Evolutionary conservation across 176 grass and related monocot species (phyloP), one percentile per base, ranked within the genome.

Genomic region (Puya raimondii): DNA sequence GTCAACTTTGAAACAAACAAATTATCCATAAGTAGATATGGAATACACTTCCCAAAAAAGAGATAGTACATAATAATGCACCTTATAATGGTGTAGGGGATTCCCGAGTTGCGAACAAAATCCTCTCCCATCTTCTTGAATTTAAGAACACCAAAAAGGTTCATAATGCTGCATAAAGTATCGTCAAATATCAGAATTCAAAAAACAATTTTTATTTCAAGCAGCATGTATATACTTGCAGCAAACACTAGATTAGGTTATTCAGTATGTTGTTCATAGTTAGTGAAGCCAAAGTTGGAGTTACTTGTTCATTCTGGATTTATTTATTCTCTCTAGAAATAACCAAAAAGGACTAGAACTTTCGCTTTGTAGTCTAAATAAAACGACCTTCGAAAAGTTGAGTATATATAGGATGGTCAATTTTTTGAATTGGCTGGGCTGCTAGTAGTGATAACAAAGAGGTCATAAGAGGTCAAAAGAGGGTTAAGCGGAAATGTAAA

Each of bases 91-190:
- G 92, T 96, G 82, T 82, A 96, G 52, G 92, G 88, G 70, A 96
- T 86, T 64, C 88, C 88, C 59, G 86, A 91, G 77, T 66, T 74
- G 15, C 50, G 52, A 67, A 96, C 73, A 68, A 91, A 85, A 76
- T 96, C 92, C 66, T 96, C 92, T 26, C 52, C 92, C 92, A 96
- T 89, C 79, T 96, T 96, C 73, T 96, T 96, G 71, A 78, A 96
- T 70, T 96, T 91, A 72, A 96, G 88, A 70, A 96, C 92, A 68
- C 92, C 92, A 72, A 96, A 96, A 48, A 96, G 88, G 68, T 96
- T 96, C 83, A 96, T 89, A 29, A 96, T 84, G 74, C 92, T 96
- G 78, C 47, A 75, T 81, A 72, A 78, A 58, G 73, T 0, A 51
- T 52, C 63, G 22, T 29, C 63, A 10, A 11, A 51, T 12, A 13